Evolutionary conservation across 305 asterid species (phyloP).

Genomic region (Ilex paraguariensis): DNA sequence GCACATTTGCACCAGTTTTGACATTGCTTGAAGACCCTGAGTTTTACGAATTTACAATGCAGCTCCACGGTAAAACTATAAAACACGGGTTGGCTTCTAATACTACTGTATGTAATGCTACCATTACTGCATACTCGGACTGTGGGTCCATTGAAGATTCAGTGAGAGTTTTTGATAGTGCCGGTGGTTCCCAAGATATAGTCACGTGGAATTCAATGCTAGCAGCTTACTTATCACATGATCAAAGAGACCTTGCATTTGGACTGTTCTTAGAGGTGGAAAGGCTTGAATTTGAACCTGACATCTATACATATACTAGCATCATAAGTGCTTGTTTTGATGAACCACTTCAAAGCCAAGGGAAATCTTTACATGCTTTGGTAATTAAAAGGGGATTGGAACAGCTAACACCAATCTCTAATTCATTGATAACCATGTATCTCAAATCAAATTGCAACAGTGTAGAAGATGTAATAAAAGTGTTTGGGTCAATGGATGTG

Average conservation of each 20-base stretch:
- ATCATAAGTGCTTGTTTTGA: conserved; percentile 51
- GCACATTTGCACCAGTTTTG: conserved; percentile 65
- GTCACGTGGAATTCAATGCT: conserved; percentile 82
- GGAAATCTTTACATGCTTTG: conserved; percentile 62
- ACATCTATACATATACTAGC: conserved; percentile 62
- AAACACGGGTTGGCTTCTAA: conserved; percentile 52
- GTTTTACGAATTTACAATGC: conserved; percentile 35
- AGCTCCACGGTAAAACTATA: conserved; percentile 56
- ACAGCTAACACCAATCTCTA: conserved; percentile 45
- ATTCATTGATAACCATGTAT: conserved; percentile 66
- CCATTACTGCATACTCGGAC: conserved; percentile 58
- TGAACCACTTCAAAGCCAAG: conserved; percentile 29
- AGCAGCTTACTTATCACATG: conserved; percentile 53
- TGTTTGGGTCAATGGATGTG: conserved; percentile 31
- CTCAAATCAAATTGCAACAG: conserved; percentile 31
- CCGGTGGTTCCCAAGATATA: conserved; percentile 44
- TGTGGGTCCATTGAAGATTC: conserved; percentile 55
- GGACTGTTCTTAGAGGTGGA: conserved; percentile 56
- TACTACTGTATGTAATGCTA: conserved; percentile 62
- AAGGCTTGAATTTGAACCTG: conserved; percentile 41
- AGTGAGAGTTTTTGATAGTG: conserved; percentile 40
- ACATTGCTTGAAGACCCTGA: conserved; percentile 45
- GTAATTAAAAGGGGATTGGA: conserved; percentile 65
- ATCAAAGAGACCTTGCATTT: conserved; percentile 37
- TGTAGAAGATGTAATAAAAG: conserved; percentile 45